Percentiles rank a stretch among this genome's conserved stretches.
These are phyloP conservation scores for Aphanomyces euteiches DNA, from an alignment of 352 stramenopile species.

Conservation along the genomic window DNA sequence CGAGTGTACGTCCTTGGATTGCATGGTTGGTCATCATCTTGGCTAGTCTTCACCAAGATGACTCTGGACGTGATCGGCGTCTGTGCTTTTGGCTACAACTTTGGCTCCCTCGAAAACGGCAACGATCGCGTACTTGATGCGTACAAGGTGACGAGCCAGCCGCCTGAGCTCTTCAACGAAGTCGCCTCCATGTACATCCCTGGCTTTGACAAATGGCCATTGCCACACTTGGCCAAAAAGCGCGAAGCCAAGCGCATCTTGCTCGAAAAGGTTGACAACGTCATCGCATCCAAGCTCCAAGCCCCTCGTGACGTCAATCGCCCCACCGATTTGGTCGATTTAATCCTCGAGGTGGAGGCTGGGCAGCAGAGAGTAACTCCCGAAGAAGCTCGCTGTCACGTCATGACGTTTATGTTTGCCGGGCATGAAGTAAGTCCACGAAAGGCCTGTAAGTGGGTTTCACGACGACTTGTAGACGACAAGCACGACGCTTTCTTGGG, in stretches of 20 bases:
- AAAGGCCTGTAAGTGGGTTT: too few species aligned
- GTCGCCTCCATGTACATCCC: conserved; percentile 11
- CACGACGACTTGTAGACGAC: conserved; percentile 10
- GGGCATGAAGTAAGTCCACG: conserved; percentile 13
- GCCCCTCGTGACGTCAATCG: not conserved
- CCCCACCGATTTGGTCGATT: conserved; percentile 14
- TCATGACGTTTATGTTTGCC: conserved; percentile 26
- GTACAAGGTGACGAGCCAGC: conserved; percentile 20
- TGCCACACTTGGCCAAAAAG: not conserved
- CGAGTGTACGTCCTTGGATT: not conserved
- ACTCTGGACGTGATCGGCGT: conserved; percentile 26
- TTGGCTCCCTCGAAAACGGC: conserved; percentile 9
- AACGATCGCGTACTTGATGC: conserved; percentile 3
- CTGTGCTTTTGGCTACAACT: conserved; percentile 26
- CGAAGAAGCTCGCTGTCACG: conserved; percentile 19
- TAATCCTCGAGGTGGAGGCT: conserved; percentile 15
- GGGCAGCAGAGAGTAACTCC: not conserved
- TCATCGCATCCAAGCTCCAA: conserved; percentile 16
- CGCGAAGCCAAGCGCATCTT: conserved; percentile 17
- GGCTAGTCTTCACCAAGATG: conserved; percentile 25
- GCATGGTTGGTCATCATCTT: not conserved
- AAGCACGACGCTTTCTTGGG: conserved; percentile 23
- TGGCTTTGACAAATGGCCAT: conserved; percentile 13
- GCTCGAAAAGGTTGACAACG: conserved; percentile 16
- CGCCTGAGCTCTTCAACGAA: conserved; percentile 5